Evolutionary conservation across 1,139 yeast species (phyloP).

Genomic region (Diutina rugosa): DNA sequence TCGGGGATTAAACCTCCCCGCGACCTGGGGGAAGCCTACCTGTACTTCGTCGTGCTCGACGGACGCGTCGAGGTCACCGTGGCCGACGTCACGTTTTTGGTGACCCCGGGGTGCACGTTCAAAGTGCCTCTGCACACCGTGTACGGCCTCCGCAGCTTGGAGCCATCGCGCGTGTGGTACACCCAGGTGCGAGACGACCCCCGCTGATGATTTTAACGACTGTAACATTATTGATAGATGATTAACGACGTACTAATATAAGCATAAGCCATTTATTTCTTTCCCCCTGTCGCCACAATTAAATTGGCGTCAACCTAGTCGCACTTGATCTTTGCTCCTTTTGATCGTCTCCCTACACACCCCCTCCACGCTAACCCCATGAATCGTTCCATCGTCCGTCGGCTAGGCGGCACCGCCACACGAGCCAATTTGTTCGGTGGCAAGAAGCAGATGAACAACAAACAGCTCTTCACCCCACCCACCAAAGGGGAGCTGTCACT

Average conservation of each 20-base stretch:
- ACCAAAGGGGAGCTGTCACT: constrained; percentile 27
- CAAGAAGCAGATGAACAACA: constrained; percentile 9
- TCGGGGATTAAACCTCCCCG: not conserved
- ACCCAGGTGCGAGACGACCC: not conserved
- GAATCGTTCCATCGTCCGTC: not conserved
- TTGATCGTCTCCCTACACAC: not conserved
- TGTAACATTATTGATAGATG: not conserved
- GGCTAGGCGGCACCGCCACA: constrained; percentile 3
- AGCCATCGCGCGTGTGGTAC: not conserved
- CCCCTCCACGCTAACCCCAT: not conserved
- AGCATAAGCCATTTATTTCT: not conserved
- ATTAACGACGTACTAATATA: not conserved
- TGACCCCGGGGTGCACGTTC: not conserved
- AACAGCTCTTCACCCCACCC: constrained; percentile 14
- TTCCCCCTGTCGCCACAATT: not conserved
- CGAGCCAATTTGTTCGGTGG: constrained; percentile 15
- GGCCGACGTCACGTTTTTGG: not conserved
- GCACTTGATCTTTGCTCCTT: not conserved
- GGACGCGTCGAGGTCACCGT: not conserved
- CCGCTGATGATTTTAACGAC: not conserved
- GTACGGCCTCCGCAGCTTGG: not conserved
- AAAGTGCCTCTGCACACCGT: not conserved
- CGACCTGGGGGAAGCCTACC: not conserved
- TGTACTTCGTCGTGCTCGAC: not conserved
- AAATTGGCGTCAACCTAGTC: not conserved